Percentiles rank a stretch among this genome's conserved stretches.
Evolutionary conservation across 2,329 filamentous ascomycete genomes (phyloP).

Genomic region (Thielaviopsis populi): DNA sequence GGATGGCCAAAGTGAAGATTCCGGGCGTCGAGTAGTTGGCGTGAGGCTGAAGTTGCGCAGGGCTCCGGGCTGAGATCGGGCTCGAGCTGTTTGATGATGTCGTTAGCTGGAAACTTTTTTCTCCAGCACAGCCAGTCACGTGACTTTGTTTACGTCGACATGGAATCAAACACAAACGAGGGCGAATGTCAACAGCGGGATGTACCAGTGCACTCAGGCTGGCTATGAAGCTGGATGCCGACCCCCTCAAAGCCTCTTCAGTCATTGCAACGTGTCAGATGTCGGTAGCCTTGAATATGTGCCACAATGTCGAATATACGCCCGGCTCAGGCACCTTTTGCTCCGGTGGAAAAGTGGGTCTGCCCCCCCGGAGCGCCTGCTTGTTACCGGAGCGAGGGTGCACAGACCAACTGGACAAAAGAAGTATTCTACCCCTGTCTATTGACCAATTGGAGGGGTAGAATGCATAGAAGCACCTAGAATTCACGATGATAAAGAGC

Average conservation of each 20-base stretch:
- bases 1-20: neutral
- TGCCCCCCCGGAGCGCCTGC: neutral
- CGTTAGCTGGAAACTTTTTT: conserved; percentile 16
- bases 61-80: conserved; percentile 6
- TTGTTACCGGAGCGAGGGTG: neutral
- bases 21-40: neutral
- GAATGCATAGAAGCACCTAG: conserved; percentile 17
- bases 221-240: neutral
- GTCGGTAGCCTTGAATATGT: neutral
- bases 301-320: neutral
- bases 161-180: neutral
- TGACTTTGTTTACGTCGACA: conserved; percentile 5
- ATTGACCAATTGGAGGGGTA: conserved; percentile 7
- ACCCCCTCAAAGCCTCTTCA: too few species aligned
- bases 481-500: conserved; percentile 16
- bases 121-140: conserved; percentile 4
- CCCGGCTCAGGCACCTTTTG: neutral
- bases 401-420: conserved; percentile 13
- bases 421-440: conserved; percentile 10
- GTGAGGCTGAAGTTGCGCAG: conserved; percentile 10
- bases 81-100: conserved; percentile 13
- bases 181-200: neutral
- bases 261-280: neutral
- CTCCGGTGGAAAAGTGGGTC: conserved; percentile 11
- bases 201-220: neutral